Evolutionary conservation across 768 basidiomycete genomes (phyloP).

Genomic region (Pleurotus citrinopileatus): DNA sequence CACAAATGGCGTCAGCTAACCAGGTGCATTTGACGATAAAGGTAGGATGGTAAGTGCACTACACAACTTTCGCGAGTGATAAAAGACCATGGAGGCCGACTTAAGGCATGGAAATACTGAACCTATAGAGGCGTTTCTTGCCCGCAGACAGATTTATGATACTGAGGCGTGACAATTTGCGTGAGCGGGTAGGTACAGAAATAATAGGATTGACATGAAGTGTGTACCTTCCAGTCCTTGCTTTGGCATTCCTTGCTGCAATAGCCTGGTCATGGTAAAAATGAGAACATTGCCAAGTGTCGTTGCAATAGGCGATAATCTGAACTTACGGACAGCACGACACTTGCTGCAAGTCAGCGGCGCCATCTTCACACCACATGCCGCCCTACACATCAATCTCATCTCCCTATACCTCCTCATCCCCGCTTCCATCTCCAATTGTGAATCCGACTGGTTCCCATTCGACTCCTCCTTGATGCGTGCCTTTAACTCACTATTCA

Average conservation of each 20-base stretch:
- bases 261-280: neutral
- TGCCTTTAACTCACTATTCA: neutral
- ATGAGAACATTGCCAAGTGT: neutral
- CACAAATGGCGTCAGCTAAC: too few species aligned
- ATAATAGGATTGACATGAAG: neutral
- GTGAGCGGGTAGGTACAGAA: neutral
- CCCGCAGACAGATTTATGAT: neutral
- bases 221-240: neutral
- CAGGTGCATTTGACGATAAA: too few species aligned
- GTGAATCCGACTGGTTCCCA: neutral
- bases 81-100: too few species aligned
- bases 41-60: too few species aligned
- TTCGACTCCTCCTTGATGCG: neutral
- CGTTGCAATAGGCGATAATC: neutral
- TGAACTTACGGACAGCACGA: neutral
- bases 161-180: neutral
- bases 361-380: neutral
- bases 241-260: neutral
- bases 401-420: neutral
- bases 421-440: neutral
- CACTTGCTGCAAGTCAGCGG: neutral
- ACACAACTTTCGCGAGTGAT: too few species aligned
- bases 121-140: neutral
- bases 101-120: too few species aligned
- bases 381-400: neutral